Evolutionary conservation across 495 filamentous ascomycete genomes (phyloP), one percentile per base, ranked within the genome.

Genomic region (Amorphotheca resinae): DNA sequence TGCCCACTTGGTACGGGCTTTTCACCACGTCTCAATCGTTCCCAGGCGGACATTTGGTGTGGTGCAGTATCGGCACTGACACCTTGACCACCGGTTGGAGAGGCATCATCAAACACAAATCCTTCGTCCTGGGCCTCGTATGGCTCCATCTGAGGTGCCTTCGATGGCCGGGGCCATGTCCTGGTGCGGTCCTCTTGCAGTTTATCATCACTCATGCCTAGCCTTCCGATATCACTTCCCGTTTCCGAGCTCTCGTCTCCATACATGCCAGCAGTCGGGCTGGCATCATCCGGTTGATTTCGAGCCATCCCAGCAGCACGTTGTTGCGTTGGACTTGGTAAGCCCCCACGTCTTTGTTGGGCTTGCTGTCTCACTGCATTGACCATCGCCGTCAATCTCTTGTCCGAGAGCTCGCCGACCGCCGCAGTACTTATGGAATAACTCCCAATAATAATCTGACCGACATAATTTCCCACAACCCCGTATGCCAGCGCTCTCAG

Each of bases 101-200:
- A 57, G 12, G 51, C 51, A 42, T 54, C 51, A 33, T 53, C 54
- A 16, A 45, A 56, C 9, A 22, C 14, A 22, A 51, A 51, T 7
- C 41, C 16, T 20, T 37, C 15, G 17, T 30, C 37, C 33, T 46
- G 12, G 28, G 26, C 22, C 9, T 48, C 22, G 23, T 16, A 2
- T 9, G 1, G 17, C 11, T 25, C 20, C 3, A n/a, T n/a, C 20
- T n/a, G 22, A 9, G 35, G 9, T 9, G 22, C 11, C 8, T 6
- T 0, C 32, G 12, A 3, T 18, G 12, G 9, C 18, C 17, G 18
- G 15, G 38, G 38, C 23, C 38, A 26, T 40, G 4, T 3, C 8
- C 23, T 40, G 9, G 9, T 37, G 22, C 9, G 12, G 9, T 34
- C 8, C 38, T 38, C 14, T 34, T 14, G 31, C 36, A 12, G 28